phyloP scores from a whole-genome alignment of 2,329 filamentous ascomycete genomes.

The Sarocladiaceae sp. region DNA sequence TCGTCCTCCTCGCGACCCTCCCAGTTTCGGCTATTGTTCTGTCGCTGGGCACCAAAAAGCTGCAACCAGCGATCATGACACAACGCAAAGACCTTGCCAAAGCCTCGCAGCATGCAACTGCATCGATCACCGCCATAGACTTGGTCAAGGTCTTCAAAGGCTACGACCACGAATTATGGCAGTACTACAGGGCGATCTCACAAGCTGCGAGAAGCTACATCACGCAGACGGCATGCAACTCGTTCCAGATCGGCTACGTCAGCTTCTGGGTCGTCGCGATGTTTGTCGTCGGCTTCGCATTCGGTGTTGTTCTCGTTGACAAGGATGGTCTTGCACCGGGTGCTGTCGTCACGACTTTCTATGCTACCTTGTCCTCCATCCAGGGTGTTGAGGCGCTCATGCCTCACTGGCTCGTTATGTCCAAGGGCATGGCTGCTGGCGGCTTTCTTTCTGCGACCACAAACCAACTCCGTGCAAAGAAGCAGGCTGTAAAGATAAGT shows the following conservation, averaged over 20 bases:
- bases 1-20: slow-evolving; percentile 68
- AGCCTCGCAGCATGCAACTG: slow-evolving; percentile 66
- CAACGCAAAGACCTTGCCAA: slow-evolving; percentile 63
- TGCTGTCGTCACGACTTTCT: slow-evolving; percentile 76
- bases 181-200: slow-evolving; percentile 54
- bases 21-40: slow-evolving; percentile 61
- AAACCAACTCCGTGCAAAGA: slow-evolving; percentile 25
- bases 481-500: slow-evolving; percentile 1
- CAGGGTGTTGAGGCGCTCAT: slow-evolving; percentile 68
- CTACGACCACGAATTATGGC: slow-evolving; percentile 59
- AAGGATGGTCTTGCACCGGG: slow-evolving; percentile 51
- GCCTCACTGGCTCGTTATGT: slow-evolving; percentile 69
- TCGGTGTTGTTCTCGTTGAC: slow-evolving; percentile 65
- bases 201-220: slow-evolving; percentile 58
- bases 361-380: slow-evolving; percentile 69
- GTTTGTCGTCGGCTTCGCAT: slow-evolving; percentile 89
- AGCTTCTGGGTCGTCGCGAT: slow-evolving; percentile 69
- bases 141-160: slow-evolving; percentile 83
- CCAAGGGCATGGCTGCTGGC: slow-evolving; percentile 73
- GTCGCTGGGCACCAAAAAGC: slow-evolving; percentile 49
- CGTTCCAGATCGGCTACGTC: slow-evolving; percentile 65
- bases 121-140: slow-evolving; percentile 68
- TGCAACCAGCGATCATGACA: slow-evolving; percentile 59
- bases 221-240: slow-evolving; percentile 61
- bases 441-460: slow-evolving; percentile 43